Percentiles rank a stretch among this genome's conserved stretches.
These are phyloP conservation scores for Cercis canadensis DNA, from an alignment of 306 rosid genomes.

Conservation along the genomic window DNA sequence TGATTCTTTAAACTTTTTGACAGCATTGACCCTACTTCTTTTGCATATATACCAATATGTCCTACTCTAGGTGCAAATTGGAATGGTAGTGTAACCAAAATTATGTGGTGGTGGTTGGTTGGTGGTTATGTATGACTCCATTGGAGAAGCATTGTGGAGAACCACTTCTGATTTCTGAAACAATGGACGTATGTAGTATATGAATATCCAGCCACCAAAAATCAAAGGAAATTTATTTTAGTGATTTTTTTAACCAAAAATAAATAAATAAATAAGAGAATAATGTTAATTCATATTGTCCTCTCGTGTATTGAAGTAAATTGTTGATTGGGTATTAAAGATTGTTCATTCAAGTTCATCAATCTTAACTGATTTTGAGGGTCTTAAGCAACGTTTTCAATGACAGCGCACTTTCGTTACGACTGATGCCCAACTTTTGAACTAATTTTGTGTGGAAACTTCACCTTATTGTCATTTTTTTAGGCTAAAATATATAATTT, in stretches of 20 bases:
- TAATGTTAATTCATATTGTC: no score
- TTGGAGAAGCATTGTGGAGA: neutral
- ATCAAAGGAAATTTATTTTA: neutral
- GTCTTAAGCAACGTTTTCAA: neutral
- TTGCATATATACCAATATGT: constrained; percentile 8
- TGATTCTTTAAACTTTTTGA: neutral
- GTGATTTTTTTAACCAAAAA: no score
- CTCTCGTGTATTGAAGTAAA: no score
- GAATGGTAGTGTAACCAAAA: neutral
- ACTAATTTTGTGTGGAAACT: no score
- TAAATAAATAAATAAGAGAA: no score
- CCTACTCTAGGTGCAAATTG: neutral
- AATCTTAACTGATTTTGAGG: neutral
- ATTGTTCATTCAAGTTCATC: neutral
- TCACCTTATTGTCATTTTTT: no score
- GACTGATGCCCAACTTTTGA: no score
- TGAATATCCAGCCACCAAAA: no score
- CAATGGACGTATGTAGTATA: no score
- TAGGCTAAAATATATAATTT: no score
- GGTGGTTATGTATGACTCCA: neutral
- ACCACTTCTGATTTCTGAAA: neutral
- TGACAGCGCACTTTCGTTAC: neutral
- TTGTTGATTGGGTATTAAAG: no score
- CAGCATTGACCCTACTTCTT: neutral
- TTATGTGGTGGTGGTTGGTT: neutral